Evolutionary conservation across 305 asterid species (phyloP).

Genomic region (Striga hermonthica): DNA sequence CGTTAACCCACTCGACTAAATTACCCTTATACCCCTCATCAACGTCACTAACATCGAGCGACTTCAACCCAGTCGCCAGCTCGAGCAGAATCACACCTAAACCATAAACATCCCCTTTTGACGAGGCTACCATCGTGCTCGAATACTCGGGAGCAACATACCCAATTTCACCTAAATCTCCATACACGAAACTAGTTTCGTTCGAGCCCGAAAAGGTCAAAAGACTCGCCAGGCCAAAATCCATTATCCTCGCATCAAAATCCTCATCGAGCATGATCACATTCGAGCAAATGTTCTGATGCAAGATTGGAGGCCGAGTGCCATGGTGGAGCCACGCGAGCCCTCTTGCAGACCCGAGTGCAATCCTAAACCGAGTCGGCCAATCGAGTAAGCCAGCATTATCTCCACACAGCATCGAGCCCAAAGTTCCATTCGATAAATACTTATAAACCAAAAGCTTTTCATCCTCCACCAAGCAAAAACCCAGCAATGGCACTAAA

Average conservation of each 20-base stretch:
- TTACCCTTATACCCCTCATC: constrained; percentile 64
- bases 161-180: constrained; percentile 75
- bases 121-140: constrained; percentile 66
- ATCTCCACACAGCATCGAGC: constrained; percentile 45
- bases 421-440: constrained; percentile 73
- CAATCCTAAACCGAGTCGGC: constrained; percentile 76
- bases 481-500: constrained; percentile 84
- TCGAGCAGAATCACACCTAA: constrained; percentile 88
- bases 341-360: constrained; percentile 78
- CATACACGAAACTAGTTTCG: constrained; percentile 55
- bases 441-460: constrained; percentile 85
- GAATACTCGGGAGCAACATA: constrained; percentile 81
- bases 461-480: constrained; percentile 84
- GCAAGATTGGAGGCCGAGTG: constrained; percentile 80
- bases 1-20: constrained; percentile 81
- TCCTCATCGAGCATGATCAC: constrained; percentile 82
- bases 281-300: constrained; percentile 73
- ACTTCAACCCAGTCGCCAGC: constrained; percentile 71
- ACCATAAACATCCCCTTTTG: constrained; percentile 76
- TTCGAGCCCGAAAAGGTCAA: constrained; percentile 51
- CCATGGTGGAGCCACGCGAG: constrained; percentile 98
- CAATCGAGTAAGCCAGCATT: constrained; percentile 60
- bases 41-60: constrained; percentile 49
- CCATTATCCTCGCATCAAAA: constrained; percentile 84
- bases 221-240: constrained; percentile 74